Percentiles rank a stretch among this genome's conserved stretches.
Conservation (phyloP, 129 eudicot species). For the Apium graveolens region DNA sequence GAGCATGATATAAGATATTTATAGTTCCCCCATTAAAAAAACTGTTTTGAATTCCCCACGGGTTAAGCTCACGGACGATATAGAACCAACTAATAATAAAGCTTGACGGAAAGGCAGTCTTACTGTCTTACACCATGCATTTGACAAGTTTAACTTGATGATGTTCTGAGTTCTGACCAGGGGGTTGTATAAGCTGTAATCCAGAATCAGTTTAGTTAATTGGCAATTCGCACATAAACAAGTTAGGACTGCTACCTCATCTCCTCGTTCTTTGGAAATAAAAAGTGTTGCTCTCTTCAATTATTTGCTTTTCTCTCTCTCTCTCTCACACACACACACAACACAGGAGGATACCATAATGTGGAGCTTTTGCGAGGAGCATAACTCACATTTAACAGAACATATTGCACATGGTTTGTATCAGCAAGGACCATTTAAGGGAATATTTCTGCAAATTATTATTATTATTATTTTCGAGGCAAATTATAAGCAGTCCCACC, state of each 20-base stretch:
- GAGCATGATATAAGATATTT: too few relatives aligned
- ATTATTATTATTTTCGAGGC: background rate
- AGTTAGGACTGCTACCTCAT: background rate
- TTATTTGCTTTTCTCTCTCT: background rate
- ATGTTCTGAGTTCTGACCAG: background rate
- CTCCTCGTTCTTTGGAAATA: background rate
- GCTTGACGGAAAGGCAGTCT: background rate
- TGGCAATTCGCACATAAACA: background rate
- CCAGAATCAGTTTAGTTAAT: background rate
- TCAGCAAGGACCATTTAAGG: background rate
- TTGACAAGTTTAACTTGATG: background rate
- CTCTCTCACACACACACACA: too few relatives aligned
- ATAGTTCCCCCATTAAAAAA: too few relatives aligned
- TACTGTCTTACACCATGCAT: background rate
- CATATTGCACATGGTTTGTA: slow-evolving; percentile 10
- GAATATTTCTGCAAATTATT: background rate
- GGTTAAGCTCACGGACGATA: too few relatives aligned
- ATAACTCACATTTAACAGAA: background rate
- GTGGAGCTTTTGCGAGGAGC: slow-evolving; percentile 1
- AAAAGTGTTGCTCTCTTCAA: background rate
- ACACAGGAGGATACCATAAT: background rate
- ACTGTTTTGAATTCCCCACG: too few relatives aligned
- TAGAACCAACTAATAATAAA: too few relatives aligned
- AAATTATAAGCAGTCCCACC: background rate
- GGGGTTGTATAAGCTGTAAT: too few relatives aligned